Percentiles rank a stretch among this genome's conserved stretches.
phyloP scores from a whole-genome alignment of 176 grass and related monocot genomes.

The Sorghum bicolor region Sorghum_bicolor_NCBIv3 NC_012871.2:9154001-9154500 shows the following conservation, averaged over 20 bases:
- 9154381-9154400: not conserved
- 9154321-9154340: not conserved
- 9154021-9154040: constrained; percentile 75
- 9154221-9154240: not conserved
- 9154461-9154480: constrained; percentile 90
- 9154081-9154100: constrained; percentile 63
- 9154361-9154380: not conserved
- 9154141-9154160: not conserved
- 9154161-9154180: not conserved
- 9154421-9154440: constrained; percentile 88
- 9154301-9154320: not conserved
- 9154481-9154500: constrained; percentile 20
- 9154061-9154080: constrained; percentile 91
- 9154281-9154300: not conserved
- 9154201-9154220: not conserved
- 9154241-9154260: not conserved
- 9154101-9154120: constrained; percentile 32
- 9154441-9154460: constrained; percentile 82
- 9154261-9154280: not conserved
- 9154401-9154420: constrained; percentile 83
- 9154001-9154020: constrained; percentile 79
- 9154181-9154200: not conserved
- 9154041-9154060: constrained; percentile 88
- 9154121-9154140: not conserved
- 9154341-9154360: not conserved